Evolutionary conservation across 1,284 basidiomycete genomes (phyloP), one percentile per base, ranked within the genome.

Genomic region (Fomitiporia mediterranea): DNA sequence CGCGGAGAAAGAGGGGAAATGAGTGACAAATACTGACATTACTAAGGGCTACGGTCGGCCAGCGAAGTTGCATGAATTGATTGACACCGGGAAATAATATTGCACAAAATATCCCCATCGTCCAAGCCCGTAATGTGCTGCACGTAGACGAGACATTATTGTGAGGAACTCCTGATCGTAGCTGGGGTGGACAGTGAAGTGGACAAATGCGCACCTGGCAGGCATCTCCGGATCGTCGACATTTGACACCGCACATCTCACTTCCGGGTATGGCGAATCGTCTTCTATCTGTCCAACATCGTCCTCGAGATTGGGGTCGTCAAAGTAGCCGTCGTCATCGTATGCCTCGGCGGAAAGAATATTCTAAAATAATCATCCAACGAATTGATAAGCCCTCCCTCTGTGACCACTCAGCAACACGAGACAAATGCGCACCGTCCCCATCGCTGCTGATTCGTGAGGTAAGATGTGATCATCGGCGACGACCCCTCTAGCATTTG

Each of bases 31-130:
- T 7, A 56, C 58, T 40, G 21, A 60, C 58, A 40, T 53, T 50
- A 21, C 54, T 51, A 4, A 72, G 50, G 23, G 55, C 49, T 15
- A 64, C 56, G 6, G 51, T 60, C 7, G 64, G 60, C 51, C 63
- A 40, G 68, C 69, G n/a, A 70, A 74, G 61, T 69, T 69, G 38
- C 72, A 74, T 51, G 72, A 66, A 65, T 51, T 66, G 64, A 30
- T 60, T 60, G 8, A 59, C 44, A 17, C 61, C 63, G 40, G 61
- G 55, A 54, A 63, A 67, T 57, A 72, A 64, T 59, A 69, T 67
- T 3, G 68, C 66, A 4, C 68, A 72, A 53, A 72, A 48, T 17
- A 68, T 63, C 21, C 72, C 72, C 53, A 74, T 68, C 19, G 68
- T 34, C 69, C 69, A 72, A 27, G 68, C 68, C 28, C 72, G 67